Evolutionary conservation across 2,329 filamentous ascomycete genomes (phyloP).

Genomic region (Epichloe sylvatica): DNA sequence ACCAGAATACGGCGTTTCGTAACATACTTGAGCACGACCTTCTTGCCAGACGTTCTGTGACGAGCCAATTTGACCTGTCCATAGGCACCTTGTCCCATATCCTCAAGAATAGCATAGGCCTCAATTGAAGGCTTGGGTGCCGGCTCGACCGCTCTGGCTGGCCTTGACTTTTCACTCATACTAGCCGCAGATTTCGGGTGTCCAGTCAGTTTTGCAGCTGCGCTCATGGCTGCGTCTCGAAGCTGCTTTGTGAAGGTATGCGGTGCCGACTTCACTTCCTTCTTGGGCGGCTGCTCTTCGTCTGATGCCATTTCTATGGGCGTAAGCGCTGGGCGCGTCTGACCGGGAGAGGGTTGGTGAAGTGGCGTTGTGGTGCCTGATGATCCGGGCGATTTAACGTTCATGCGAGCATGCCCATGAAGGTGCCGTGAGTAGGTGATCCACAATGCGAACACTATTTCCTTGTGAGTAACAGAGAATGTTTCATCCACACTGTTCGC

Average conservation of each 20-base stretch:
- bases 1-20: conserved; percentile 94
- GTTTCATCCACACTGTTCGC: conserved; percentile 23
- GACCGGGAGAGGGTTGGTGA: conserved; percentile 66
- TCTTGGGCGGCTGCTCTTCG: conserved; percentile 28
- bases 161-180: conserved; percentile 19
- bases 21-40: conserved; percentile 93
- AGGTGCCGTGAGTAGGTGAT: conserved; percentile 91
- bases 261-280: conserved; percentile 26
- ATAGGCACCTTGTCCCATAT: conserved; percentile 97
- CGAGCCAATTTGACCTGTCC: conserved; percentile 92
- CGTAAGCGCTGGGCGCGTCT: conserved; percentile 43
- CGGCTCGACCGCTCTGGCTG: conserved; percentile 23
- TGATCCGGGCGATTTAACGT: conserved; percentile 46
- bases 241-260: conserved; percentile 41
- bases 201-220: conserved; percentile 39
- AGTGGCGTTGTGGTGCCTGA: conserved; percentile 57
- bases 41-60: conserved; percentile 66
- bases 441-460: conserved; percentile 91
- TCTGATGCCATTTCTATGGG: conserved; percentile 44
- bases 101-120: conserved; percentile 85
- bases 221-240: conserved; percentile 41
- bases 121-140: conserved; percentile 66
- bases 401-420: conserved; percentile 50
- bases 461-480: conserved; percentile 42
- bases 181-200: conserved; percentile 19